Evolutionary conservation across 768 basidiomycete species (phyloP), one percentile per base, ranked within the genome.

Genomic region (Agaricus blazei): DNA sequence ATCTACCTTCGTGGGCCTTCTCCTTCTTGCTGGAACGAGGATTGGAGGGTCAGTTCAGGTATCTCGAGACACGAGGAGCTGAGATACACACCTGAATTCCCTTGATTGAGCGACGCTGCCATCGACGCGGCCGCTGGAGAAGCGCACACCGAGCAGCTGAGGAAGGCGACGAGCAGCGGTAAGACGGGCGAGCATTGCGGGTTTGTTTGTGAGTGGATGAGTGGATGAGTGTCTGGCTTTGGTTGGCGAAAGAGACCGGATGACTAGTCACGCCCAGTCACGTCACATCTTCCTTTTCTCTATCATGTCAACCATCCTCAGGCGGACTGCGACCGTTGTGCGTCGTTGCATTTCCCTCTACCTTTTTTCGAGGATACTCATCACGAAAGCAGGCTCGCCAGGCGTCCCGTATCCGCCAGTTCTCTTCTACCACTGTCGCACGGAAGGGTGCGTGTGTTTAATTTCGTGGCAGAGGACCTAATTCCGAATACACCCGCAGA

Each of bases 261-360:
- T 50, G 51, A 55, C 59, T 54, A 57, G 64, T 73, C 67, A 64
- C 60, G 11, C 44, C 52, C 59, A 65, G 74, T 80, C 77, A 72
- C 72, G 66, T 74, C 69, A 75, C 77, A 69, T 60, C 52, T 53
- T 51, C 15, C 48, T 56, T 64, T 65, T 65, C 71, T 71, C 74
- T 68, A 77, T 75, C 77, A 89, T 88, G 85, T 85, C 83, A 60
- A 73, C 79, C 52, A 72, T 88, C 73, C 73, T 88, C 71, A 78
- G 82, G 68, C 82, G 84, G 71, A 77, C 80, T 63, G 73, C 75
- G 48, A 63, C 60, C 63, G 72, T 73, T 64, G 82, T 83, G 67
- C 59, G 77, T 74, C 48, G 55, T 38, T 14, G 34, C 11, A 34
- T 34, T 52, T 29, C 9, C 15, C 27, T 12, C 24, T 14, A 1